Base-by-base conservation (phyloP, 768 basidiomycete species). In the Collybiopsis luxurians region DNA sequence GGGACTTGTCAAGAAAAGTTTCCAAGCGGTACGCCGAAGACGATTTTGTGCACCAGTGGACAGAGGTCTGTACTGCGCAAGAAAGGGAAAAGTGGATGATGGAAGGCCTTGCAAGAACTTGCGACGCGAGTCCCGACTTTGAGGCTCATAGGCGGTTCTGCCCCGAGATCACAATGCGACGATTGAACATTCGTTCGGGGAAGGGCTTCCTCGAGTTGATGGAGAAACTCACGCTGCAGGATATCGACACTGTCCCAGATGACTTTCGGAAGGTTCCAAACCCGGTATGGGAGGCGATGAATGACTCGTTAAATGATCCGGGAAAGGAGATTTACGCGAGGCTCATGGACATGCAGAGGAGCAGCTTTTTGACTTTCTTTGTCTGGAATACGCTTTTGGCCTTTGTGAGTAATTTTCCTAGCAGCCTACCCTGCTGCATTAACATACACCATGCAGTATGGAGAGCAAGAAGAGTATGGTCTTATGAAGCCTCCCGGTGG, bases 61-160 rank as follows among this genome's bases (percentile, higher is more conserved):
- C 44, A 11, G 53, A 46, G 24, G 40, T 47, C 12, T 63, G 56
- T 38, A 58, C 58, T 4, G 31, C 24, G 9, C 44, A 57, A 15
- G 46, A 64, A 40, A 61, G 63, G 28, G 63, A 64, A 24, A 57
- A 58, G n/a, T 58, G 57, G 46, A 58, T 61, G 23, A 17, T 64
- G 12, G 63, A 60, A 43, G 63, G 63, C 21, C 60, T 63, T 15
- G 45, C 54, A 2, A 51, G 63, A 15, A 53, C 60, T 21, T 63
- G 63, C n/a, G 26, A 53, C 6, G 62, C 62, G 12, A 56, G 56
- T 13, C 63, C 58, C 1, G 60, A 61, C 43, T 63, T 63, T 39
- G 60, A 60, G 49, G 56, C 31, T 7, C 55, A 48, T 15, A 34
- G 56, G 27, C 34, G 42, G 10, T 39, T 26, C 23, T 23, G 23